phyloP scores from a whole-genome alignment of 345 rosid genomes.

The Gossypium herbaceum region DNA sequence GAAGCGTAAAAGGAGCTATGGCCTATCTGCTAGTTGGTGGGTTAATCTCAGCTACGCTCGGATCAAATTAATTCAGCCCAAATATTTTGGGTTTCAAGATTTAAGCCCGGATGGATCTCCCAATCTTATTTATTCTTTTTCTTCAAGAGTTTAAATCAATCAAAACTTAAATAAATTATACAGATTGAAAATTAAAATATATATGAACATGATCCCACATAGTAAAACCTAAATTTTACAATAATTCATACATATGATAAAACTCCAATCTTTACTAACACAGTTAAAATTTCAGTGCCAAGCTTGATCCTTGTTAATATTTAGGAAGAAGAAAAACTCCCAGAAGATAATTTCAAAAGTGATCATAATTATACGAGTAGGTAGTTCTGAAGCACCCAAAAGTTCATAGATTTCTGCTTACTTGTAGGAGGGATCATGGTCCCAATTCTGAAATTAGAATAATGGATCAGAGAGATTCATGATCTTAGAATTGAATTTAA shows the following conservation, averaged over 20 bases:
- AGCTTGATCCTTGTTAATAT: neutral
- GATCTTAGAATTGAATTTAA: too few relatives aligned
- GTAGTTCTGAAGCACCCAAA: neutral
- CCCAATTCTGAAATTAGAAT: too few relatives aligned
- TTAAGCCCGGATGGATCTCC: neutral
- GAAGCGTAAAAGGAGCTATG: neutral
- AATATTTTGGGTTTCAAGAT: neutral
- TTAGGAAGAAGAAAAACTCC: neutral
- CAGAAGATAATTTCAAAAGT: neutral
- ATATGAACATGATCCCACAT: too few relatives aligned
- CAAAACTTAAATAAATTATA: too few relatives aligned
- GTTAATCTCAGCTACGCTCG: neutral
- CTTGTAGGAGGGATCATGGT: too few relatives aligned
- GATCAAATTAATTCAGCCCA: neutral
- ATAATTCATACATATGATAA: too few relatives aligned
- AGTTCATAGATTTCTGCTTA: too few relatives aligned
- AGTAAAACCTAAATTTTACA: too few relatives aligned
- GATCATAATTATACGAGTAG: neutral
- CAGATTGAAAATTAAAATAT: too few relatives aligned
- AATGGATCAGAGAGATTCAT: too few relatives aligned
- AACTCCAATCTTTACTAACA: too few relatives aligned
- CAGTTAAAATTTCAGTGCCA: too few relatives aligned
- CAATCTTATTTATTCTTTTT: neutral
- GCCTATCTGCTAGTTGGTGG: neutral
- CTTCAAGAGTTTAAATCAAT: neutral